Evolutionary conservation across 768 basidiomycete species (phyloP), one percentile per base, ranked within the genome.

Genomic region (Mycena vulgaris): DNA sequence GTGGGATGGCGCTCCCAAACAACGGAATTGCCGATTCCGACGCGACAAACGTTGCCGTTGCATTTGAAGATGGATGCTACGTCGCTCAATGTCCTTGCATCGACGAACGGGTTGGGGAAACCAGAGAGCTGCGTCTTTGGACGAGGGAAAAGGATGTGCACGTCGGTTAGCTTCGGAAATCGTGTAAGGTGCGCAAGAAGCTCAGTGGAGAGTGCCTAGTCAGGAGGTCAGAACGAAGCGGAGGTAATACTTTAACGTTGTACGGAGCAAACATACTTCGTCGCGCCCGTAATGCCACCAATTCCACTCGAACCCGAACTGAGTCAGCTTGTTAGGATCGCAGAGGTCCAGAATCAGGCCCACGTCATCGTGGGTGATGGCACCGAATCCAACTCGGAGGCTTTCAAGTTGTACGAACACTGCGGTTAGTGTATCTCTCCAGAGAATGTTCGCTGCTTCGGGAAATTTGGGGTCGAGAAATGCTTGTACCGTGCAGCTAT

Each of bases 271-370:
- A 7, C 31, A 35, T 35, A 69, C 68, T 23, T 56, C 62, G 13
- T 71, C 58, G 4, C 23, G 47, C 13, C 31, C 55, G 58, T 63
- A 68, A 25, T 62, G 30, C 3, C 10, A 31, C 70, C 70, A 71
- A 7, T 63, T 53, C 70, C 70, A 71, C 56, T 71, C 70, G 55
- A 71, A 71, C 9, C 70, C 70, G 33, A 71, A 67, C 8, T 71
- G 63, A 6, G 21, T 42, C 25, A 71, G 37, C n/a, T 52, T 71
- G 21, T 30, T 21, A 0, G 60, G 66, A 31, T 71, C 58, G 53
- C 65, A 67, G 17, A 67, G 60, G 9, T 30, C 47, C 19, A 68
- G 23, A 33, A 71, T 53, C 19, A 59, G 10, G 21, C 56, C 49
- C 8, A 62, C 56, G 37, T 31, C 45, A 33, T 28, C 17, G 28